phyloP scores from a whole-genome alignment of 345 rosid species.

The Citrus hindsii region DNA sequence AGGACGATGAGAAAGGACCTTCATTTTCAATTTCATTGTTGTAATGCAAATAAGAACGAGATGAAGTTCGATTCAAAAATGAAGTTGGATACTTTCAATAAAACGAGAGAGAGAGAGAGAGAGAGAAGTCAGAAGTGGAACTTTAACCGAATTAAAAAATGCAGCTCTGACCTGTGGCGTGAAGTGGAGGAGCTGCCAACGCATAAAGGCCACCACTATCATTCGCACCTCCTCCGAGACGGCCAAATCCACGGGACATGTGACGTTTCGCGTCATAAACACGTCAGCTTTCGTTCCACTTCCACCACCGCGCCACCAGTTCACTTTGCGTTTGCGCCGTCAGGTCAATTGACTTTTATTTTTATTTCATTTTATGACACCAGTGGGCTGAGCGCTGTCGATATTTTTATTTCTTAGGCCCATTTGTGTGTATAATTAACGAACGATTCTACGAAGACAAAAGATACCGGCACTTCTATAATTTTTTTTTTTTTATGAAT shows the following conservation, averaged over 20 bases:
- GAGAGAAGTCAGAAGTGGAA: constrained; percentile 18
- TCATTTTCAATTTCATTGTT: constrained; percentile 23
- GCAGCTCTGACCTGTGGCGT: not conserved
- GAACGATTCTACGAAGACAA: too few relatives aligned
- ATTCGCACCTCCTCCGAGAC: constrained; percentile 20
- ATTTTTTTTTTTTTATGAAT: too few relatives aligned
- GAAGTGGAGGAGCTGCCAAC: constrained; percentile 27
- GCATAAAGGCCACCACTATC: not conserved
- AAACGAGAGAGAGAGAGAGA: not conserved
- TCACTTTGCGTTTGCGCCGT: too few relatives aligned
- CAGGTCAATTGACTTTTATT: too few relatives aligned
- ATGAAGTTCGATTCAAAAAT: not conserved
- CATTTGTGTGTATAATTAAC: too few relatives aligned
- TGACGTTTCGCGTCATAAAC: constrained; percentile 5
- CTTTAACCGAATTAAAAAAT: constrained; percentile 43
- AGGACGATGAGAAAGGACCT: constrained; percentile 25
- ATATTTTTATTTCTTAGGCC: too few relatives aligned
- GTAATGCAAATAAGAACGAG: constrained; percentile 11
- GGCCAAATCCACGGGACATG: constrained; percentile 17
- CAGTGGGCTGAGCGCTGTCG: too few relatives aligned
- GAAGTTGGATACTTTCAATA: not conserved
- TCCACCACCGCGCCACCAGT: not conserved
- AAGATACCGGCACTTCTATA: too few relatives aligned
- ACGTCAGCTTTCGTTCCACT: constrained; percentile 12
- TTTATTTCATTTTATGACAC: too few relatives aligned